Base-by-base conservation (phyloP, 345 rosid species). In the Gossypium thurberi region DNA sequence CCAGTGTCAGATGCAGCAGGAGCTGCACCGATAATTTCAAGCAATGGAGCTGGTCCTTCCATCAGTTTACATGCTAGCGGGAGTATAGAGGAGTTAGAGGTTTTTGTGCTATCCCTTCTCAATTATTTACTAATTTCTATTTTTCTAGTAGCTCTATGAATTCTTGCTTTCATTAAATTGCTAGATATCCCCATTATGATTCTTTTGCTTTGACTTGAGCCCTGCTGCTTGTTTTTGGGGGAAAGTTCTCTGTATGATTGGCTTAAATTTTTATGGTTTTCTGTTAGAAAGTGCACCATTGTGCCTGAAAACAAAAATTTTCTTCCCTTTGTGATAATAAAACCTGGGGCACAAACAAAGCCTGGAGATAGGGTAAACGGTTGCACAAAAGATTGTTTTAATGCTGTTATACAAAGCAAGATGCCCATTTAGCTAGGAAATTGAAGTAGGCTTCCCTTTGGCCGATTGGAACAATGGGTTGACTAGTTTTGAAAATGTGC, bases 11-110 rank as follows among this genome's bases (percentile, higher is more conserved):
- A 82, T 76, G 64, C 46, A 4, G 66, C 69, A 15, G 80, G 61
- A 48, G 80, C 76, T 52, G 63, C 79, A 26, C 46, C 81, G 26
- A 73, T 62, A 72, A 47, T 70, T 4, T 72, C 87, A 28, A 50
- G 77, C 59, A 79, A 76, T 71, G 78, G 81, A 69, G 83, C 76
- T 62, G 76, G 78, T 77, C 67, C 81, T 77, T 78, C 83, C 4
- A 75, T 78, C 76, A 69, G 79, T 81, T 73, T 76, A 23, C 75
- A 50, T 65, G 50, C 82, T 14, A 73, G 68, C 61, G 82, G 78
- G 18, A 71, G 78, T 73, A 62, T 88, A 51, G 98, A 89, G 81
- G 99, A 95, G 87, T 98, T 92, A 10, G 98, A 95, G 99, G 99
- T 95, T 67, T 72, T 46, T 72, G 76, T 71, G 47, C 82, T 59